phyloP scores from a whole-genome alignment of 2,329 filamentous ascomycete genomes.

The Diaporthe citriasiana region DNA sequence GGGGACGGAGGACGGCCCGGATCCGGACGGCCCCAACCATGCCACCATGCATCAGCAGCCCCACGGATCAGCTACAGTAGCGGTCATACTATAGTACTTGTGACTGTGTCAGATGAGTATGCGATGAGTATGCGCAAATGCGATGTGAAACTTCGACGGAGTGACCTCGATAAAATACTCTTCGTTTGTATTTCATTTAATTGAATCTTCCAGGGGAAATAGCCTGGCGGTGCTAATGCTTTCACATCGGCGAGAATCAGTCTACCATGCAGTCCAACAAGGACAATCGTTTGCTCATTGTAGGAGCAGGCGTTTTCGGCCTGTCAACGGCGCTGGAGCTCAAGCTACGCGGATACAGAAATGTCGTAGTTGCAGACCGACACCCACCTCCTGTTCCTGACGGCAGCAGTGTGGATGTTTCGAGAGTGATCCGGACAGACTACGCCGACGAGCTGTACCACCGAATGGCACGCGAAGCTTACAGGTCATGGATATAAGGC shows the following conservation, averaged over 20 bases:
- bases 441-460: background rate
- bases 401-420: background rate
- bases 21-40: background rate
- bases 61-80: background rate
- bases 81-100: background rate
- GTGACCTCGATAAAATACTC: no score
- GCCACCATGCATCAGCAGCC: background rate
- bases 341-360: background rate
- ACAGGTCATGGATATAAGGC: background rate
- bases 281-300: background rate
- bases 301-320: background rate
- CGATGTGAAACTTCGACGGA: no score
- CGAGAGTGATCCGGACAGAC: conserved; percentile 1
- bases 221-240: no score
- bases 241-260: background rate
- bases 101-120: no score
- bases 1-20: conserved; percentile 11
- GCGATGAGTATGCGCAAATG: no score
- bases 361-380: background rate
- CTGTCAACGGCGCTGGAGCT: background rate
- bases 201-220: no score
- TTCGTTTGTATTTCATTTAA: no score
- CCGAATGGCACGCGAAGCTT: background rate
- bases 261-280: background rate
- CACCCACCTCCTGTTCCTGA: background rate